These are phyloP conservation scores for Gossypium gossypioides DNA, from an alignment of 441 rosid genomes.

Conservation along the genomic window DNA sequence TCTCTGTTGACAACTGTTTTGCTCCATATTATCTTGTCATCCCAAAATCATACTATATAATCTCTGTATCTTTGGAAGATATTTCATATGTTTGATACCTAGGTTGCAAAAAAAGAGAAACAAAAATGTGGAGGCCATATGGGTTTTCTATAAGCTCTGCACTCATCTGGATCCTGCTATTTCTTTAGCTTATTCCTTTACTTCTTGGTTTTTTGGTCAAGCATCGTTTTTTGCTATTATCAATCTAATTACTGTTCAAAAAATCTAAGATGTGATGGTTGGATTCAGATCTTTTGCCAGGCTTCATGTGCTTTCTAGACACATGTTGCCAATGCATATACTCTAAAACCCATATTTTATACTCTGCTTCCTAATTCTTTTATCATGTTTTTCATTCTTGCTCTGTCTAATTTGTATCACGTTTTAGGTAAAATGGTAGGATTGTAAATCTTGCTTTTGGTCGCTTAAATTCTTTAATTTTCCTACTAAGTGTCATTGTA, in stretches of 20 bases:
- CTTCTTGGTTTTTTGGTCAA: neutral
- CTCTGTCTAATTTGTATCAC: neutral
- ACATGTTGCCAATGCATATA: neutral
- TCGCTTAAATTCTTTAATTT: neutral
- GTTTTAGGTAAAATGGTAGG: neutral
- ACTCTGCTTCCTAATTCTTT: neutral
- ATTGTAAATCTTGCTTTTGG: neutral
- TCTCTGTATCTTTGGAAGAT: neutral
- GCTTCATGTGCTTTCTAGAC: neutral
- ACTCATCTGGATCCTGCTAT: neutral
- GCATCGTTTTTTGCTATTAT: neutral
- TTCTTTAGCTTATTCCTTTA: constrained; percentile 1
- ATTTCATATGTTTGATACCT: neutral
- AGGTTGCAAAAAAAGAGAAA: neutral
- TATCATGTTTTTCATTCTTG: neutral
- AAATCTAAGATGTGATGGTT: neutral
- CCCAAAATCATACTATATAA: neutral
- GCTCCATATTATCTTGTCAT: neutral
- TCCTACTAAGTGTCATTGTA: neutral
- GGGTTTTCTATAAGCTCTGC: neutral
- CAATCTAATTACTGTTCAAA: neutral
- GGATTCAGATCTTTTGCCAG: neutral
- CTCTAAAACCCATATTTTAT: neutral
- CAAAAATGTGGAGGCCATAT: neutral
- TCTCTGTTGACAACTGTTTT: neutral